Conservation (phyloP, 306 rosid genomes). For the Hippophae tibetana region DNA sequence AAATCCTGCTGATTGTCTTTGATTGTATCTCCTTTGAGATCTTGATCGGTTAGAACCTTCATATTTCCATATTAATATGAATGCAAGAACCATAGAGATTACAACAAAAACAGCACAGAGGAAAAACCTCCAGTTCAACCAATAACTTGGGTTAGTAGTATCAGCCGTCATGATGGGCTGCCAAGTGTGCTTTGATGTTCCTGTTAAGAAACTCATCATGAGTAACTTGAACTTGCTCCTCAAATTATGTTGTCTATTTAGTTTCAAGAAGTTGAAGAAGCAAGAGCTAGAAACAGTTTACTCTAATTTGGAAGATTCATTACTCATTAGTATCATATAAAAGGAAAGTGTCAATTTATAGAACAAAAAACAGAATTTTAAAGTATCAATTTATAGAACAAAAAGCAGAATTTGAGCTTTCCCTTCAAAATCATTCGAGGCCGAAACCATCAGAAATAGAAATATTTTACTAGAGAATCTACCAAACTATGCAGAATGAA, state of each 20-base stretch:
- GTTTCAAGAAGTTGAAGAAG: conserved; percentile 1
- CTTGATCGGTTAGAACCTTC: conserved; percentile 43
- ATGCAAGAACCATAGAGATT: conserved; percentile 26
- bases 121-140: conserved; percentile 89
- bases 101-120: conserved; percentile 43
- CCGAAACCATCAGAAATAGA: too few species aligned
- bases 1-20: conserved; percentile 27
- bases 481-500: too few species aligned
- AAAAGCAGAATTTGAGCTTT: too few species aligned
- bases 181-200: conserved; percentile 28
- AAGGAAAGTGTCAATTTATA: too few species aligned
- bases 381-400: too few species aligned
- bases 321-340: too few species aligned
- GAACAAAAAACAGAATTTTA: too few species aligned
- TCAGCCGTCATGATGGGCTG: conserved; percentile 45
- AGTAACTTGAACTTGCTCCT: conserved; percentile 13
- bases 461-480: too few species aligned
- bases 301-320: too few species aligned
- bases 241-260: conserved; percentile 3
- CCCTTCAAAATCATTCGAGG: too few species aligned
- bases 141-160: conserved; percentile 53
- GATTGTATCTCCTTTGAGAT: conserved; percentile 30
- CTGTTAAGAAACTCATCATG: conserved; percentile 41
- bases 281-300: background rate
- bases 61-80: conserved; percentile 58